Base-by-base conservation (phyloP, 495 filamentous ascomycete genomes). In the Penicillium psychrofluorescens region DNA sequence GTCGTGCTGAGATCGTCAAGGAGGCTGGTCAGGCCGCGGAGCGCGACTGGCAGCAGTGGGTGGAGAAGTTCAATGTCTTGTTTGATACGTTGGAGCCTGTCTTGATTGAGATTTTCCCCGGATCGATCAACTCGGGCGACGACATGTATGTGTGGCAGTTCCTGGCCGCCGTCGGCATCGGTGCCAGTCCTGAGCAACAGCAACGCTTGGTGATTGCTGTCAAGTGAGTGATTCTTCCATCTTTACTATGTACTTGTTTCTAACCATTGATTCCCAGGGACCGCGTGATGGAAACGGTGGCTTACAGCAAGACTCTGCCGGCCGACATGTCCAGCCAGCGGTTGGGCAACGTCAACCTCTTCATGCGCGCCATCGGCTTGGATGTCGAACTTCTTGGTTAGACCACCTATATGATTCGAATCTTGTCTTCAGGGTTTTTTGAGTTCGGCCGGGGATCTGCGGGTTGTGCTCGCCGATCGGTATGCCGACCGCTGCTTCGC, bases 121-220 rank as follows among this genome's bases (percentile, higher is more conserved):
- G 83, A 12, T 80, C 83, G 6, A 86, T 91, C 49, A 86, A 81
- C 49, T 75, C 86, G 12, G 83, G 83, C 38, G 85, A 92, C 45
- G 92, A 98, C 56, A 81, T 92, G 53, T 94, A 96, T 55, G 90
- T 96, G 11, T 98, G 92, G 92, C 90, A 96, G 62, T 95, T 97
- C 64, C 74, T 98, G 47, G 92, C 92, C 12, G 89, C 90, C 8
- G 83, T 94, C 47, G 92, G 92, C 35, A 89, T 95, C 49, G 90
- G 88, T 30, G 90, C 92, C 31, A 89, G 78, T 62, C 88, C 87
- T 7, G 85, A 91, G 44, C 92, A 97, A 64, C 94, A 98, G 65
- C 89, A 95, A 64, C 75, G 88, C 36, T 71, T 98, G 37, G 92
- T 98, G 3, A 78, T 95, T 58, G 90, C 88, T 39, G 94, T 98